These are phyloP conservation scores for Periconia digitata DNA, from an alignment of 2,329 filamentous ascomycete genomes.

Conservation along the genomic window DNA sequence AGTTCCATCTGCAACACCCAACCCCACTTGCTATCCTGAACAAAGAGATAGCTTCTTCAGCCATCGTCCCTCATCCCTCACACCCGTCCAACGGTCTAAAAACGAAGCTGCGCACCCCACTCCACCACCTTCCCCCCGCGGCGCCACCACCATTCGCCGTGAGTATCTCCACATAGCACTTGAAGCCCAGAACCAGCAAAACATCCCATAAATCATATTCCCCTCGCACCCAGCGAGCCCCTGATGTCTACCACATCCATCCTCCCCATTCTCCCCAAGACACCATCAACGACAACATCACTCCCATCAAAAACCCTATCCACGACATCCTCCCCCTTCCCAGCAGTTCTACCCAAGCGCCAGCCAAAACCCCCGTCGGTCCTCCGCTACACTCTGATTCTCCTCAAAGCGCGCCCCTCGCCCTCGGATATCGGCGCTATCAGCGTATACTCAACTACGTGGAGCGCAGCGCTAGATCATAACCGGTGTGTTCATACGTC, in stretches of 20 bases:
- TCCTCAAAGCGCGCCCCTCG: constrained; percentile 31
- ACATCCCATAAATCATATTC: neutral
- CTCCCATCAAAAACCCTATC: too few relatives aligned
- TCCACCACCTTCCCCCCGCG: neutral
- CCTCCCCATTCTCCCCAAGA: neutral
- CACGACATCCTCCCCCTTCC: constrained; percentile 1
- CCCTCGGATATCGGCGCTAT: constrained; percentile 16
- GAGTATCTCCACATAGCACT: too few relatives aligned
- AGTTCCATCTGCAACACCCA: too few relatives aligned
- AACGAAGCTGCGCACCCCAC: too few relatives aligned
- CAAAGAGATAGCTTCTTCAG: too few relatives aligned
- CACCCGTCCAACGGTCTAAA: neutral
- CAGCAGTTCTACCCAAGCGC: neutral
- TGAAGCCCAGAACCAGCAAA: neutral
- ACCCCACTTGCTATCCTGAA: too few relatives aligned
- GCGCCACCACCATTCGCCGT: neutral
- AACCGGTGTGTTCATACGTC: too few relatives aligned
- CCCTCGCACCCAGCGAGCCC: neutral
- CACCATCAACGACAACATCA: too few relatives aligned
- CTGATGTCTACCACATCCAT: neutral
- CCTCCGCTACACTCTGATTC: constrained; percentile 28
- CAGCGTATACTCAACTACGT: constrained; percentile 11
- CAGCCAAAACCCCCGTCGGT: constrained; percentile 22
- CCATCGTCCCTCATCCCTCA: too few relatives aligned
- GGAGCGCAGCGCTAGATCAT: too few relatives aligned